These are phyloP conservation scores for Candida maltosa DNA, from an alignment of 805 yeast species.

Conservation along the genomic window DNA sequence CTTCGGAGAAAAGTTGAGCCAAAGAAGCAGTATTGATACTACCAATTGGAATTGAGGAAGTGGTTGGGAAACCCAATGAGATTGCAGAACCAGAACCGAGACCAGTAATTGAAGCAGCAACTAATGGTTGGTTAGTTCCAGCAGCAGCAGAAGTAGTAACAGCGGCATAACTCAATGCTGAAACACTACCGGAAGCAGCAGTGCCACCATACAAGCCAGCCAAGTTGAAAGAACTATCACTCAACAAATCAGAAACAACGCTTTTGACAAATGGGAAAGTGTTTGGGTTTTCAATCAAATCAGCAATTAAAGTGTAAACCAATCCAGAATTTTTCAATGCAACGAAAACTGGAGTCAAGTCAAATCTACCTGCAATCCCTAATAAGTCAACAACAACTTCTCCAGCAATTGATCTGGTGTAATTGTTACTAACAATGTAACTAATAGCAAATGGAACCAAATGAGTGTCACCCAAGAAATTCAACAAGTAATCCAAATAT, in stretches of 20 bases:
- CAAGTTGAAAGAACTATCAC: constrained; percentile 3
- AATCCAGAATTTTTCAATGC: constrained; percentile 29
- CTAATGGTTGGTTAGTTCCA: too few species aligned
- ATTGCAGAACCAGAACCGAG: constrained; percentile 5
- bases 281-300: constrained; percentile 16
- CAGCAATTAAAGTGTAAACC: constrained; percentile 23
- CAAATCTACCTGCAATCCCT: constrained; percentile 12
- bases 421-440: constrained; percentile 20
- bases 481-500: constrained; percentile 20
- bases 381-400: constrained; percentile 14
- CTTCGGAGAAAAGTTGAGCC: constrained; percentile 2
- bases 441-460: constrained; percentile 21
- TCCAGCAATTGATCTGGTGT: constrained; percentile 16
- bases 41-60: background rate
- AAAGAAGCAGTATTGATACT: constrained; percentile 2
- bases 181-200: constrained; percentile 15
- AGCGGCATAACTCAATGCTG: too few species aligned
- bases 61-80: too few species aligned
- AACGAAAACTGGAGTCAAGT: constrained; percentile 22
- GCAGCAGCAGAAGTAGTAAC: too few species aligned
- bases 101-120: constrained; percentile 7
- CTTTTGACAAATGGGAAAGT: constrained; percentile 21
- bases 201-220: too few species aligned
- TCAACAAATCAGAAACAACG: constrained; percentile 15
- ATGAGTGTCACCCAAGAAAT: constrained; percentile 18